Evolutionary conservation across 129 eudicot genomes (phyloP).

Genomic region (Escallonia rubra): DNA sequence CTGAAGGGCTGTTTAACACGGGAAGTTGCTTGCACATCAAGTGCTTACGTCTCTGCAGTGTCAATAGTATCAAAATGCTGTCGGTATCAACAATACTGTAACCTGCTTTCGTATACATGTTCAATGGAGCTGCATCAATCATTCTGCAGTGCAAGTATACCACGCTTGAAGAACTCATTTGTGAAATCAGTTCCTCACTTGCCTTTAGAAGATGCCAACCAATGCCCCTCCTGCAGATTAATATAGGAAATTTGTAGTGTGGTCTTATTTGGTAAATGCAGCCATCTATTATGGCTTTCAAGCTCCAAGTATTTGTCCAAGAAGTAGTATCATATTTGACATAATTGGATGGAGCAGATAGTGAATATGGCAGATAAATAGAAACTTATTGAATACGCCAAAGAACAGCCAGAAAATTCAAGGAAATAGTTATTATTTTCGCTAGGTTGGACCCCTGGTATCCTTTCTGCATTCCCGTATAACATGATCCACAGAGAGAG

Average conservation of each 20-base stretch:
- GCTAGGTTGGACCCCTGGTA: too few species aligned
- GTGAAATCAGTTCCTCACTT: constrained; percentile 80
- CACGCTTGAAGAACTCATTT: constrained; percentile 67
- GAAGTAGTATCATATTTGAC: too few species aligned
- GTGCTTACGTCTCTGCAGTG: constrained; percentile 89
- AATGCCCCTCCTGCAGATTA: constrained; percentile 77
- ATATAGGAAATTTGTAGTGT: background rate
- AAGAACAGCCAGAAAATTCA: background rate
- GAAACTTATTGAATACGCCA: too few species aligned
- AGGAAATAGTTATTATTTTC: too few species aligned
- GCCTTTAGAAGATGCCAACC: constrained; percentile 97
- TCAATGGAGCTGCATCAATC: constrained; percentile 86
- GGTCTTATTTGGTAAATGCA: background rate
- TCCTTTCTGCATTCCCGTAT: too few species aligned
- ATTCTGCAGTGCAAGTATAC: constrained; percentile 89
- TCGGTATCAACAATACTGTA: constrained; percentile 72
- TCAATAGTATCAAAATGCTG: constrained; percentile 62
- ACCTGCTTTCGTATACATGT: constrained; percentile 94
- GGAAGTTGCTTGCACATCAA: constrained; percentile 87
- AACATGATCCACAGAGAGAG: too few species aligned
- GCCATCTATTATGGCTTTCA: background rate
- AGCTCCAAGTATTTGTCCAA: background rate
- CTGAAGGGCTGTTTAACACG: constrained; percentile 25
- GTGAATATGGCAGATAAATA: background rate
- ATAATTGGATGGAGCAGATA: background rate